These are phyloP conservation scores for Camellia japonica DNA, from an alignment of 148 eudicot species.

Conservation along the genomic window DNA sequence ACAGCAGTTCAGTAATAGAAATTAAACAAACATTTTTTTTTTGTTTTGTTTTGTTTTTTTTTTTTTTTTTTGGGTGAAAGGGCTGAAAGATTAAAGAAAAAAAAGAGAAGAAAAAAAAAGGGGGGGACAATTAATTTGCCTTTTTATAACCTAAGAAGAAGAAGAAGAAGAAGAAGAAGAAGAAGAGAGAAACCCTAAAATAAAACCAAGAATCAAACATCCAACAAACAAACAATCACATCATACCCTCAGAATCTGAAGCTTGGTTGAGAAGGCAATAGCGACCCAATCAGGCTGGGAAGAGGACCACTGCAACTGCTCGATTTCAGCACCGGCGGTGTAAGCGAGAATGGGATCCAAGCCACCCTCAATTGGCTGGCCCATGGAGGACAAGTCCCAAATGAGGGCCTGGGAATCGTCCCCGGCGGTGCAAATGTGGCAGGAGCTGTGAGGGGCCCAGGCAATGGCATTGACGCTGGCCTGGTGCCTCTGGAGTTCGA, in stretches of 20 bases:
- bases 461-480: constrained; percentile 90
- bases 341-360: constrained; percentile 93
- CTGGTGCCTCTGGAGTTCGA: constrained; percentile 88
- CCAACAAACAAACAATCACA: too few relatives aligned
- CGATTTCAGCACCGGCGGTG: constrained; percentile 96
- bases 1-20: not conserved
- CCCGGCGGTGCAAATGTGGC: constrained; percentile 98
- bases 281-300: constrained; percentile 99
- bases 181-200: not conserved
- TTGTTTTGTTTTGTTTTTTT: too few relatives aligned
- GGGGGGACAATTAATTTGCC: too few relatives aligned
- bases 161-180: not conserved
- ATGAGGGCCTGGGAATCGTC: constrained; percentile 95
- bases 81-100: too few relatives aligned
- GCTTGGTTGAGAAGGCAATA: constrained; percentile 85
- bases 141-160: not conserved
- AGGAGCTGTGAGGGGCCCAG: constrained; percentile 96
- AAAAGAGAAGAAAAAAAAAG: not conserved
- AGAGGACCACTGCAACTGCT: constrained; percentile 97
- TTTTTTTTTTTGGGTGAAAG: not conserved
- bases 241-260: constrained; percentile 94
- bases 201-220: too few relatives aligned
- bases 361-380: constrained; percentile 93
- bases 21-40: not conserved
- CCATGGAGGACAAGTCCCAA: constrained; percentile 94